Evolutionary conservation across 768 basidiomycete species (phyloP).

Genomic region (Mycena belliarum): DNA sequence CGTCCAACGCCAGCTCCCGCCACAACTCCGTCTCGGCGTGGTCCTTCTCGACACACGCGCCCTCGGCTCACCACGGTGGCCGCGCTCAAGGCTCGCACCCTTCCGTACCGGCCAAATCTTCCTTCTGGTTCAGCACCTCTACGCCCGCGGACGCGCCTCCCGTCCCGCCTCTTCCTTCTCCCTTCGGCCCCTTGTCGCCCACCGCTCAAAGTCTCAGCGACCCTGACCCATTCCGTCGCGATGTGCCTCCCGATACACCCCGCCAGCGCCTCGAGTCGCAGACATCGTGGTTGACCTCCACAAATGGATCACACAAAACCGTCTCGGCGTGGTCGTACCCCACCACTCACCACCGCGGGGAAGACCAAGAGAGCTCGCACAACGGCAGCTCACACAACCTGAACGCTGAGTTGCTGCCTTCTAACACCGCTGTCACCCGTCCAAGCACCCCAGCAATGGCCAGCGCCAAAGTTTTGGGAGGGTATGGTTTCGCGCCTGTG

Average conservation of each 20-base stretch:
- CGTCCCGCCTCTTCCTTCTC: slow-evolving; percentile 67
- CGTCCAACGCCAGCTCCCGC: slow-evolving; percentile 55
- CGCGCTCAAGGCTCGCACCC: slow-evolving; percentile 27
- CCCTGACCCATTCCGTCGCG: slow-evolving; percentile 66
- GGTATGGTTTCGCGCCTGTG: slow-evolving; percentile 61
- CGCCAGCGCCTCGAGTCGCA: slow-evolving; percentile 62
- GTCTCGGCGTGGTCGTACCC: slow-evolving; percentile 74
- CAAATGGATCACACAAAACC: slow-evolving; percentile 55
- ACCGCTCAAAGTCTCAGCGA: slow-evolving; percentile 41
- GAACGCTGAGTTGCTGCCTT: slow-evolving; percentile 41
- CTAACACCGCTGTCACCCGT: slow-evolving; percentile 38
- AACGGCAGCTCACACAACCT: slow-evolving; percentile 44
- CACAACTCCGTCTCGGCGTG: slow-evolving; percentile 65
- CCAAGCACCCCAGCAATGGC: slow-evolving; percentile 56
- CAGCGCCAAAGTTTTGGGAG: slow-evolving; percentile 64
- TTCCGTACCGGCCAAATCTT: slow-evolving; percentile 55
- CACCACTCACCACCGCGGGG: slow-evolving; percentile 35
- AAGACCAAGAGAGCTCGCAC: slow-evolving; percentile 28
- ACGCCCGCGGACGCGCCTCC: slow-evolving; percentile 57
- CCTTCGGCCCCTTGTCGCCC: slow-evolving; percentile 51
- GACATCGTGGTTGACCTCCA: slow-evolving; percentile 74
- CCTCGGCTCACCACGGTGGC: slow-evolving; percentile 37
- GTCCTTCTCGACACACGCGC: slow-evolving; percentile 67
- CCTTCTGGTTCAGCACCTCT: slow-evolving; percentile 61
- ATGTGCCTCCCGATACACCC: slow-evolving; percentile 26